Evolutionary conservation across 2,329 filamentous ascomycete species (phyloP).

Genomic region (Fusarium bactridioides): DNA sequence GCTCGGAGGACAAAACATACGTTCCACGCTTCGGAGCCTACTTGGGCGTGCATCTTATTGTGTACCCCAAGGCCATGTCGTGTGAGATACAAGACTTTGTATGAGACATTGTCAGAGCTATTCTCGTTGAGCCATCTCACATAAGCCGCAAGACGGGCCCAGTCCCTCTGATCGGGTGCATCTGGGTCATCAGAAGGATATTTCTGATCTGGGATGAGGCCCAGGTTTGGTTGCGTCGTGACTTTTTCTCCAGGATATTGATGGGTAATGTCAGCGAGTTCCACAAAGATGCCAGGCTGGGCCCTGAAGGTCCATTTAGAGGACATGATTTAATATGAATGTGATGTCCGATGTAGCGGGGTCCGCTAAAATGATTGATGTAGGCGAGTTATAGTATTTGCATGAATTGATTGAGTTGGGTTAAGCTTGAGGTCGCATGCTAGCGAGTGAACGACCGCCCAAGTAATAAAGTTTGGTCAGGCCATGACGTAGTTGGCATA

Average conservation of each 20-base stretch:
- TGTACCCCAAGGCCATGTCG: constrained; percentile 64
- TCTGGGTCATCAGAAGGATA: constrained; percentile 53
- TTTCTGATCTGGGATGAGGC: constrained; percentile 56
- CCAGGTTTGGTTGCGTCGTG: constrained; percentile 58
- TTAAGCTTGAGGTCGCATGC: background rate
- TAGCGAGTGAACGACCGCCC: background rate
- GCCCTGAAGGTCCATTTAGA: constrained; percentile 38
- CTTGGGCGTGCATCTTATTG: constrained; percentile 60
- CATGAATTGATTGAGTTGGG: background rate
- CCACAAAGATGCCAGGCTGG: constrained; percentile 51
- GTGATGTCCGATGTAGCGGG: background rate
- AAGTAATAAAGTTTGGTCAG: background rate
- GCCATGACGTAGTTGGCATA: constrained; percentile 31
- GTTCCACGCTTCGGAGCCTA: constrained; percentile 66
- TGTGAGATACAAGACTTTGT: constrained; percentile 63
- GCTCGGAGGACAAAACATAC: constrained; percentile 34
- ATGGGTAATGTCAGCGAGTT: constrained; percentile 47
- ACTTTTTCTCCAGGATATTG: constrained; percentile 43
- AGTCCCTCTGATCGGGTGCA: constrained; percentile 52
- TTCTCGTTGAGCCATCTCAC: constrained; percentile 56
- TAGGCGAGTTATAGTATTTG: background rate
- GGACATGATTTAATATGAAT: constrained; percentile 16
- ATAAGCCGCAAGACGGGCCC: constrained; percentile 59
- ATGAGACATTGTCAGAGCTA: constrained; percentile 53
- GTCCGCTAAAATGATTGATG: background rate